A percentile compares a stretch with the other conserved stretches of the same genome.
Evolutionary conservation across 2,329 filamentous ascomycete genomes (phyloP).

Genomic region (Hymenoscyphus scutula): DNA sequence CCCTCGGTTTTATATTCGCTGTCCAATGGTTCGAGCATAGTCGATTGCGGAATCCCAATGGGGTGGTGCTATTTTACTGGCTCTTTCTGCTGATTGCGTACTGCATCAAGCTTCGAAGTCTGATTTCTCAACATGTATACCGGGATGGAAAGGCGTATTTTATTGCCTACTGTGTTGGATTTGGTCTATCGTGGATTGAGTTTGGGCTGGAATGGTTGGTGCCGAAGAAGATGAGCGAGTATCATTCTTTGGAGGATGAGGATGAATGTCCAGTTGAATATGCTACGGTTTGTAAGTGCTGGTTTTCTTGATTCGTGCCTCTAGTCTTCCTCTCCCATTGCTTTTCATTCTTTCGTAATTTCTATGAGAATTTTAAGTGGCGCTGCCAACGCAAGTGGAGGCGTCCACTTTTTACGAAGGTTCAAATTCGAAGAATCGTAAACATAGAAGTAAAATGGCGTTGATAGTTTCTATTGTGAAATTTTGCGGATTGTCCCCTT

Average conservation of each 20-base stretch:
- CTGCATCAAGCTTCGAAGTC: slow-evolving; percentile 65
- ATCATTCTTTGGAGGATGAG: slow-evolving; percentile 65
- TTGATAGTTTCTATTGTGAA: background rate
- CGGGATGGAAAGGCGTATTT: slow-evolving; percentile 59
- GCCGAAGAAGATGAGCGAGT: slow-evolving; percentile 66
- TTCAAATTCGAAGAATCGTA: background rate
- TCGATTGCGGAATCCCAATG: slow-evolving; percentile 66
- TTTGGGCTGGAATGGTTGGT: slow-evolving; percentile 68
- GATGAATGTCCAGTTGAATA: slow-evolving; percentile 77
- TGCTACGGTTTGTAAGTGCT: slow-evolving; percentile 65
- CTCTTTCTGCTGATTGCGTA: slow-evolving; percentile 64
- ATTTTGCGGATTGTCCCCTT: background rate
- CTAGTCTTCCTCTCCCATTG: background rate
- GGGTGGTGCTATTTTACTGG: slow-evolving; percentile 72
- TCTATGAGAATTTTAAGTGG: background rate
- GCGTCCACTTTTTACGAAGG: background rate
- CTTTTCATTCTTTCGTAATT: background rate
- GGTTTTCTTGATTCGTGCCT: background rate
- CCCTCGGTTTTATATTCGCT: slow-evolving; percentile 59
- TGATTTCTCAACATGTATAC: slow-evolving; percentile 61
- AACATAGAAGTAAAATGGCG: background rate
- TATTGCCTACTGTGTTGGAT: slow-evolving; percentile 56
- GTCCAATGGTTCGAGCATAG: slow-evolving; percentile 71
- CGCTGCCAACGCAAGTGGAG: background rate
- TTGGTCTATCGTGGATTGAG: slow-evolving; percentile 58